These are phyloP conservation scores for Debaryomyces singareniensis DNA, from an alignment of 1,139 yeast species.

Conservation along the genomic window DNA sequence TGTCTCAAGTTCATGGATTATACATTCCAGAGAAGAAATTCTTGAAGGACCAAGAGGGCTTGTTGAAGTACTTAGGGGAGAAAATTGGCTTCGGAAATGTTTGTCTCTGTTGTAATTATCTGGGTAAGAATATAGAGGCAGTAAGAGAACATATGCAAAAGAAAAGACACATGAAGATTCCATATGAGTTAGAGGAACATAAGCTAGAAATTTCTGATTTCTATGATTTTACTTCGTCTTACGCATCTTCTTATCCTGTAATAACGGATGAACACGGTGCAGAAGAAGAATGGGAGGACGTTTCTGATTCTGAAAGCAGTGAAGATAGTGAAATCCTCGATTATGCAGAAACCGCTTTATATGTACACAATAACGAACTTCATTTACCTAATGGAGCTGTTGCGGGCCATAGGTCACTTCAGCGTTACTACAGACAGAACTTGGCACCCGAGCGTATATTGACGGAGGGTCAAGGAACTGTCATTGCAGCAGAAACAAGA, in stretches of 20 bases:
- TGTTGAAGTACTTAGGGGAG: conserved; percentile 70
- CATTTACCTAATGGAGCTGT: conserved; percentile 82
- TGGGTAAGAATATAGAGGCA: conserved; percentile 78
- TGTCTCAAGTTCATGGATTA: conserved; percentile 74
- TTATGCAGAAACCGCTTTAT: conserved; percentile 23
- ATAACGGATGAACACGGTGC: conserved; percentile 10
- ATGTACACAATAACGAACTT: conserved; percentile 65
- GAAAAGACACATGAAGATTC: conserved; percentile 83
- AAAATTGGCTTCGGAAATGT: conserved; percentile 80
- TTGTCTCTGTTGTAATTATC: conserved; percentile 78
- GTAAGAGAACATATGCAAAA: conserved; percentile 85
- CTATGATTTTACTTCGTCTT: conserved; percentile 77
- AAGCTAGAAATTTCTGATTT: conserved; percentile 74
- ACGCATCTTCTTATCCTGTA: conserved; percentile 18
- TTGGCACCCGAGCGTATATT: conserved; percentile 67
- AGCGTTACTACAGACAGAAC: conserved; percentile 78
- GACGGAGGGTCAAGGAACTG: conserved; percentile 89
- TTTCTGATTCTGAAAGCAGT: conserved; percentile 40
- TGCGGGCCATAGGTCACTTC: conserved; percentile 85
- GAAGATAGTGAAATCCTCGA: conserved; percentile 40
- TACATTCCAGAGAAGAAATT: conserved; percentile 79
- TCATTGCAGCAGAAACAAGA: conserved; percentile 87
- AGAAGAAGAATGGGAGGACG: conserved; percentile 23
- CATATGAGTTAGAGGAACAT: conserved; percentile 81
- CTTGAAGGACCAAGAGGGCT: conserved; percentile 63